Evolutionary conservation across 2,329 filamentous ascomycete genomes (phyloP).

Genomic region (Coniochaeta hoffmannii): DNA sequence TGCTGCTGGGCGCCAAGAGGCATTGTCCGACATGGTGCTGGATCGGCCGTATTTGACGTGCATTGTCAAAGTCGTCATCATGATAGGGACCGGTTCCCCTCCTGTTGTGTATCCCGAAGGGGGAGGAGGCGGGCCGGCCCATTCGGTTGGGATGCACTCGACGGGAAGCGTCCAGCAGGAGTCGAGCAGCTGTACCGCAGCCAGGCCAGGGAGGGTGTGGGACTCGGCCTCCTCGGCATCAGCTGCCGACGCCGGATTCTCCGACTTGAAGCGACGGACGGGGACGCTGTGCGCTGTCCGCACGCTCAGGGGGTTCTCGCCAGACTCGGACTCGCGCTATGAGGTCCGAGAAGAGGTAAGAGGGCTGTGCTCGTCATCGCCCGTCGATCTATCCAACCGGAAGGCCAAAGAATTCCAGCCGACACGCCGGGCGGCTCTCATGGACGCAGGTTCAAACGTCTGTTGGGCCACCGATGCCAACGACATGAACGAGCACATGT

Average conservation of each 20-base stretch:
- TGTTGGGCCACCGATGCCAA: background rate
- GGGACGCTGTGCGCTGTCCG: no score
- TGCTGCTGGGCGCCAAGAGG: background rate
- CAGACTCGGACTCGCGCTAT: background rate
- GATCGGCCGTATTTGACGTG: background rate
- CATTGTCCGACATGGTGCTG: background rate
- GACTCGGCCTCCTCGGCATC: background rate
- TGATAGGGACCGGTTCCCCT: background rate
- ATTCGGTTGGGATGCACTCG: conserved; percentile 1
- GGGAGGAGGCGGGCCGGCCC: background rate
- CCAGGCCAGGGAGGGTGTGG: background rate
- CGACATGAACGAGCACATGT: background rate
- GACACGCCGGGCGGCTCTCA: background rate
- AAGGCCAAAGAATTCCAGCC: background rate
- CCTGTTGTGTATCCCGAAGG: background rate
- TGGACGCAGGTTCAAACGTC: background rate
- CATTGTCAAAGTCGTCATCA: background rate
- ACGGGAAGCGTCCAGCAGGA: background rate
- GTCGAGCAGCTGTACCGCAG: conserved; percentile 2
- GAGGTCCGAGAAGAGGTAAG: background rate
- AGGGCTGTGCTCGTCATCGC: background rate
- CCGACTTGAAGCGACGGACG: background rate
- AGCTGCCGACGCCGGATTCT: background rate
- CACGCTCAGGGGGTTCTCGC: background rate
- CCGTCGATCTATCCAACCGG: background rate